Evolutionary conservation across 208 protist genomes (phyloP).

Genomic region (Wallacemonas sp.): DNA sequence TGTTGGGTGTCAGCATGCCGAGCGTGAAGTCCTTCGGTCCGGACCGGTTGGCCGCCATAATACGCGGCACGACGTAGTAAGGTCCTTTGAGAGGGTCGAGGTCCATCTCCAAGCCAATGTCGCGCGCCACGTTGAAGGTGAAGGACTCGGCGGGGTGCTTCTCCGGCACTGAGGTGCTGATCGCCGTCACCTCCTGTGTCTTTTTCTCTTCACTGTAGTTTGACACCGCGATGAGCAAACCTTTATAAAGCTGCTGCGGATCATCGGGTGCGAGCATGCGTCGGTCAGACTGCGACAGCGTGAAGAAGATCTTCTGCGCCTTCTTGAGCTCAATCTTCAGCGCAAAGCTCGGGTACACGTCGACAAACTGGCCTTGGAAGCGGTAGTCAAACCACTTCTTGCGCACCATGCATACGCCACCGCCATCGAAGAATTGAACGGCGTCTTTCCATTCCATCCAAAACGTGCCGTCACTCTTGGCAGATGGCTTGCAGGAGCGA

Average conservation of each 20-base stretch:
- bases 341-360: conserved; percentile 33
- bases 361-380: conserved; percentile 45
- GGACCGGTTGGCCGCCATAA: conserved; percentile 27
- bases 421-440: conserved; percentile 56
- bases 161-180: conserved; percentile 26
- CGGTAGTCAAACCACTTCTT: conserved; percentile 44
- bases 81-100: conserved; percentile 44
- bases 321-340: conserved; percentile 45
- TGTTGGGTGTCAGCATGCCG: conserved; percentile 28
- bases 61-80: conserved; percentile 51
- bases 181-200: conserved; percentile 21
- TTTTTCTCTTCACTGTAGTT: conserved; percentile 14
- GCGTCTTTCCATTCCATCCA: conserved; percentile 67
- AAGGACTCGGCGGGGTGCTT: conserved; percentile 29
- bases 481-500: conserved; percentile 22
- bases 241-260: conserved; percentile 41
- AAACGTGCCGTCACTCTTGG: conserved; percentile 46
- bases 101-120: conserved; percentile 45
- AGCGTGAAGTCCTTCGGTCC: conserved; percentile 33
- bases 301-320: conserved; percentile 35
- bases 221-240: conserved; percentile 44
- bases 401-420: conserved; percentile 40
- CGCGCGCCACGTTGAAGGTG: conserved; percentile 42
- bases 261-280: conserved; percentile 35
- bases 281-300: conserved; percentile 60